A percentile compares a stretch with the other conserved stretches of the same genome.
Conservation (phyloP, 1,284 basidiomycete genomes). For the Wallemia ichthyophaga region DNA sequence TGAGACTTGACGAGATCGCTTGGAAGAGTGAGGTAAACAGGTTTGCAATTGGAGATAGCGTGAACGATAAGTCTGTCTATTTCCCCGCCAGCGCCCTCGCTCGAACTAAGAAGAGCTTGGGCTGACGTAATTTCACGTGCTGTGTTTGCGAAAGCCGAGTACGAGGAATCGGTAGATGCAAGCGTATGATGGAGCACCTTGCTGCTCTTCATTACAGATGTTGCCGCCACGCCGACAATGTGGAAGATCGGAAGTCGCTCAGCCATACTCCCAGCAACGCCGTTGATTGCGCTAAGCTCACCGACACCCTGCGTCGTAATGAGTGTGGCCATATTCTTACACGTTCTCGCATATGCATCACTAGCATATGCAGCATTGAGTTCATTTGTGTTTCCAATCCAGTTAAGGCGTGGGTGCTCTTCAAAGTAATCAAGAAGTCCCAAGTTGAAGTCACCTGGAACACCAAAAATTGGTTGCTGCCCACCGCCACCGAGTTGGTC, state of each 20-base stretch:
- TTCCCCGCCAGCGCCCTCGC: constrained; percentile 27
- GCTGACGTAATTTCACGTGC: constrained; percentile 42
- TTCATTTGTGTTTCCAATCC: constrained; percentile 42
- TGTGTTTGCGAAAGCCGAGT: constrained; percentile 48
- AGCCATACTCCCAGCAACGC: constrained; percentile 31
- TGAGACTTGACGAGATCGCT: constrained; percentile 46
- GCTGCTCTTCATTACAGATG: constrained; percentile 4
- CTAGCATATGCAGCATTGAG: constrained; percentile 40
- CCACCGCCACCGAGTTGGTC: constrained; percentile 7
- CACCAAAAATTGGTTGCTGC: constrained; percentile 40
- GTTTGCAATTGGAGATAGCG: constrained; percentile 26
- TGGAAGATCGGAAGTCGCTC: constrained; percentile 81
- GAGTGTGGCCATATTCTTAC: constrained; percentile 39
- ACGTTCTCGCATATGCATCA: constrained; percentile 72
- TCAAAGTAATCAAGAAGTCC: constrained; percentile 14
- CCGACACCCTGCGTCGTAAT: constrained; percentile 76
- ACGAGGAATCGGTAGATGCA: constrained; percentile 12
- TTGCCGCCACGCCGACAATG: constrained; percentile 55
- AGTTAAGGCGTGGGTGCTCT: constrained; percentile 25
- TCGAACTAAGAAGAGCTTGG: constrained; percentile 29
- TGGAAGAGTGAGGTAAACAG: constrained; percentile 57
- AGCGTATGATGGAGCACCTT: background rate
- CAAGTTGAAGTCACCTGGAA: constrained; percentile 80
- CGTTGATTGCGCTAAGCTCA: constrained; percentile 54
- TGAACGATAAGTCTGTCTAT: constrained; percentile 53